Evolutionary conservation across 2,329 filamentous ascomycete genomes (phyloP).

Genomic region (Ambrosiella xylebori): DNA sequence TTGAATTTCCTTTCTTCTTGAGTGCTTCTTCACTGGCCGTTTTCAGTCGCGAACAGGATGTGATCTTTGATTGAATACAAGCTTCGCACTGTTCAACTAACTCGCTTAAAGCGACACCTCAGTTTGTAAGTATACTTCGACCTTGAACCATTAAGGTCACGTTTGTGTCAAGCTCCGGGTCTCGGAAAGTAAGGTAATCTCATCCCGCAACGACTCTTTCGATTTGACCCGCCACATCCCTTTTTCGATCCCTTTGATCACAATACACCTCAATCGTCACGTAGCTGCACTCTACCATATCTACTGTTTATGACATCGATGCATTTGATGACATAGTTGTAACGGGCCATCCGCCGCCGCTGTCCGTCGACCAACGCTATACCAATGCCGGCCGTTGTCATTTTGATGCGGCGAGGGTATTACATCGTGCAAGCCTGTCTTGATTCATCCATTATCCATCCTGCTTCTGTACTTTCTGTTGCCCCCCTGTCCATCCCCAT

Average conservation of each 20-base stretch:
- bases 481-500: conserved; percentile 8
- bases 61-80: too few species aligned
- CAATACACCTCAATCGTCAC: background rate
- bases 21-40: too few species aligned
- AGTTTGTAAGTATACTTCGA: too few species aligned
- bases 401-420: background rate
- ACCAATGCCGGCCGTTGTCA: background rate
- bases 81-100: too few species aligned
- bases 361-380: background rate
- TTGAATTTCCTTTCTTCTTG: too few species aligned
- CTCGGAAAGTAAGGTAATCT: background rate
- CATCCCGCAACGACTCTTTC: background rate
- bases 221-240: background rate
- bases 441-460: background rate
- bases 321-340: background rate
- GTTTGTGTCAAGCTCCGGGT: background rate
- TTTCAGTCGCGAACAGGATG: too few species aligned
- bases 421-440: background rate
- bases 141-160: background rate
- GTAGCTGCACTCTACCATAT: background rate
- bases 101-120: too few species aligned
- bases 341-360: background rate
- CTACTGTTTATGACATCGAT: background rate
- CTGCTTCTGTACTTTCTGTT: conserved; percentile 6
- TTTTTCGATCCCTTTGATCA: background rate